phyloP scores from a whole-genome alignment of 805 yeast species.

The Wickerhamiella brachini region DNA sequence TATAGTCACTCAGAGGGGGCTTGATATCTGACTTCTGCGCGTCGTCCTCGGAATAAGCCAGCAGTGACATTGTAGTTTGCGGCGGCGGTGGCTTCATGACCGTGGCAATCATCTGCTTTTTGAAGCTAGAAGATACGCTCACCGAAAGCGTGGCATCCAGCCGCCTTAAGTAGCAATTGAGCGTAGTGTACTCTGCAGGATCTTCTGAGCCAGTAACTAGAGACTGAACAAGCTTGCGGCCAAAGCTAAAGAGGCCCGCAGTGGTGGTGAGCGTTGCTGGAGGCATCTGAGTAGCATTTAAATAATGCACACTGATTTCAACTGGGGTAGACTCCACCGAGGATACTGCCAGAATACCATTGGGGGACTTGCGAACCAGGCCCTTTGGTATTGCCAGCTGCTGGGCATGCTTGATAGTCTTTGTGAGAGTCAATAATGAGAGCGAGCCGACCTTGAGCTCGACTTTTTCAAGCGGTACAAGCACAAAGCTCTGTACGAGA shows the following conservation, averaged over 20 bases:
- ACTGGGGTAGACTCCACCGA: slow-evolving; percentile 17
- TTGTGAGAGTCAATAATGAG: slow-evolving; percentile 19
- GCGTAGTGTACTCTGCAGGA: slow-evolving; percentile 23
- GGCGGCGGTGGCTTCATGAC: slow-evolving; percentile 30
- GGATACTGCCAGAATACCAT: slow-evolving; percentile 17
- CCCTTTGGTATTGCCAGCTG: slow-evolving; percentile 15
- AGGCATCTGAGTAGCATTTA: slow-evolving; percentile 26
- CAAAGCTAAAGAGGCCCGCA: slow-evolving; percentile 20
- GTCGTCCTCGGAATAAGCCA: slow-evolving; percentile 20
- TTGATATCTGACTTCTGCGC: slow-evolving; percentile 20
- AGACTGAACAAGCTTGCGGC: slow-evolving; percentile 20
- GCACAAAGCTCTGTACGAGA: slow-evolving; percentile 26
- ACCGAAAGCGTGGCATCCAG: slow-evolving; percentile 24
- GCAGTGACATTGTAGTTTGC: slow-evolving; percentile 23
- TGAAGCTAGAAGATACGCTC: slow-evolving; percentile 20
- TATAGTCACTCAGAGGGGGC: slow-evolving; percentile 24
- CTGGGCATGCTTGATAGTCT: slow-evolving; percentile 15
- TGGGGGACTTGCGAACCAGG: slow-evolving; percentile 17
- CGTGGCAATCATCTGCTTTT: slow-evolving; percentile 24
- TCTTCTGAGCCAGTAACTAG: slow-evolving; percentile 19
- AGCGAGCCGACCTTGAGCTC: slow-evolving; percentile 21
- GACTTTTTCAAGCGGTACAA: slow-evolving; percentile 22
- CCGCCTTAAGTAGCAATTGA: slow-evolving; percentile 19
- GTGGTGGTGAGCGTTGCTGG: slow-evolving; percentile 9
- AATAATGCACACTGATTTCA: slow-evolving; percentile 21